These are phyloP conservation scores for Tetracladium setigerum DNA, from an alignment of 495 filamentous ascomycete genomes.

Conservation along the genomic window DNA sequence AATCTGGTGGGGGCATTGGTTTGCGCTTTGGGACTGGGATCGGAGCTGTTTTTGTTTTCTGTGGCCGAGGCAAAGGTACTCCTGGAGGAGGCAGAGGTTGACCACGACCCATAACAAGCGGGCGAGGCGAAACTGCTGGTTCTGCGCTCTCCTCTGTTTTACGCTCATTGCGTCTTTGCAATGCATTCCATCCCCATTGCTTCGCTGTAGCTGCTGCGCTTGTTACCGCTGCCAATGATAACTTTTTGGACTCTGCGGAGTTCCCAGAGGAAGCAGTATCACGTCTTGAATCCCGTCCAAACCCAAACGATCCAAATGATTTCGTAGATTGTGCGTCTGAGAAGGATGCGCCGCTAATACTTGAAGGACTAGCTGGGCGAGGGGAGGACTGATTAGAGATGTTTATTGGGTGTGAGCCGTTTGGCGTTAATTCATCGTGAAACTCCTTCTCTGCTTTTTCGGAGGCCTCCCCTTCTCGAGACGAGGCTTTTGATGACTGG, in stretches of 20 bases:
- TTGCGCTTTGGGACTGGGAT: slow-evolving; percentile 55
- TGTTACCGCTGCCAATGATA: slow-evolving; percentile 51
- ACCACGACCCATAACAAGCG: slow-evolving; percentile 57
- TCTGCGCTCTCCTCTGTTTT: slow-evolving; percentile 25
- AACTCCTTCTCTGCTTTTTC: background rate
- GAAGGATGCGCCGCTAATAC: slow-evolving; percentile 23
- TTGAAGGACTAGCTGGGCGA: slow-evolving; percentile 26
- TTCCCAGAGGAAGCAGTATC: slow-evolving; percentile 15
- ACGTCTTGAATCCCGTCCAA: slow-evolving; percentile 8
- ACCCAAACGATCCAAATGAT: slow-evolving; percentile 6
- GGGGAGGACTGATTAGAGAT: slow-evolving; percentile 5
- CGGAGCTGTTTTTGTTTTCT: slow-evolving; percentile 45
- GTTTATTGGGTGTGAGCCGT: slow-evolving; percentile 7
- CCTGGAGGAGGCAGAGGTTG: slow-evolving; percentile 70
- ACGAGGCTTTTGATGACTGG: slow-evolving; percentile 34
- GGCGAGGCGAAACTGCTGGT: slow-evolving; percentile 45
- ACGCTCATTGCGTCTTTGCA: slow-evolving; percentile 46
- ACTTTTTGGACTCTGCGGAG: slow-evolving; percentile 29
- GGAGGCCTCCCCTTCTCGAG: slow-evolving; percentile 6
- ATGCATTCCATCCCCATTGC: slow-evolving; percentile 74
- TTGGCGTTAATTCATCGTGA: slow-evolving; percentile 12
- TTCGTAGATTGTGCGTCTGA: slow-evolving; percentile 13
- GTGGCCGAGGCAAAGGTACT: slow-evolving; percentile 51
- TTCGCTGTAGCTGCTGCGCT: slow-evolving; percentile 72
- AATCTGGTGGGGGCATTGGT: slow-evolving; percentile 37